Conservation (phyloP, 225 moss, liverwort and hornwort species). For the Polytrichum formosum region DNA sequence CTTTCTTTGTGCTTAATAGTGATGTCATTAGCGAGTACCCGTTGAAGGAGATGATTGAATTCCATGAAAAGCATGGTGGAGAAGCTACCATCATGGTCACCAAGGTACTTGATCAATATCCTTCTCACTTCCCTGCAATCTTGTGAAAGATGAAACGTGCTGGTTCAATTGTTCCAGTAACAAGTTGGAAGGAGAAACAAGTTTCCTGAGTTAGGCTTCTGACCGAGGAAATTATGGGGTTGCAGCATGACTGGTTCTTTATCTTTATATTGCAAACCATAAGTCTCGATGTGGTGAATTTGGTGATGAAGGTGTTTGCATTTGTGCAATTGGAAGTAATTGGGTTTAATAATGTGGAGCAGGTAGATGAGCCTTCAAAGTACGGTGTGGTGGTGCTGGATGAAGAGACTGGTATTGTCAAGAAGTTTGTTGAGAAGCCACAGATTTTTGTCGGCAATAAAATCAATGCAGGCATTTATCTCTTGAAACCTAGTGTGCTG, state of each 20-base stretch:
- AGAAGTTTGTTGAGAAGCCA: constrained; percentile 62
- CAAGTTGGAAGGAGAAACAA: too few species aligned
- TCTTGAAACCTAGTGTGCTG: constrained; percentile 45
- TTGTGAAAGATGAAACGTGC: too few species aligned
- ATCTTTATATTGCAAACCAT: too few species aligned
- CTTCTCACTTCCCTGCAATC: neutral
- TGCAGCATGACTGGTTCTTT: too few species aligned
- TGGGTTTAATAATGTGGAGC: neutral
- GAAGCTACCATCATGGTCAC: constrained; percentile 71
- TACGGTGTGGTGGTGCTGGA: constrained; percentile 66
- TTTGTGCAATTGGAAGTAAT: too few species aligned
- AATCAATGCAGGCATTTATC: constrained; percentile 67
- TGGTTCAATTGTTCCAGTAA: too few species aligned
- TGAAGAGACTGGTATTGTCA: constrained; percentile 41
- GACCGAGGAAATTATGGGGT: too few species aligned
- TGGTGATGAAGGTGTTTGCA: too few species aligned
- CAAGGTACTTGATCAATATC: constrained; percentile 28
- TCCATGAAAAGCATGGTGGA: constrained; percentile 44
- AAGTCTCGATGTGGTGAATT: too few species aligned
- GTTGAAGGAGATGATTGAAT: constrained; percentile 54
- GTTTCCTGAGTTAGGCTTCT: too few species aligned
- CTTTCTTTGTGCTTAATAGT: constrained; percentile 63
- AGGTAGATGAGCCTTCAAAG: constrained; percentile 69
- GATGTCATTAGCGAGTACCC: constrained; percentile 70
- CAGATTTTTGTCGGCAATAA: constrained; percentile 56